Conservation (phyloP, 331 rosid species). For the Quercus tomentella region DNA sequence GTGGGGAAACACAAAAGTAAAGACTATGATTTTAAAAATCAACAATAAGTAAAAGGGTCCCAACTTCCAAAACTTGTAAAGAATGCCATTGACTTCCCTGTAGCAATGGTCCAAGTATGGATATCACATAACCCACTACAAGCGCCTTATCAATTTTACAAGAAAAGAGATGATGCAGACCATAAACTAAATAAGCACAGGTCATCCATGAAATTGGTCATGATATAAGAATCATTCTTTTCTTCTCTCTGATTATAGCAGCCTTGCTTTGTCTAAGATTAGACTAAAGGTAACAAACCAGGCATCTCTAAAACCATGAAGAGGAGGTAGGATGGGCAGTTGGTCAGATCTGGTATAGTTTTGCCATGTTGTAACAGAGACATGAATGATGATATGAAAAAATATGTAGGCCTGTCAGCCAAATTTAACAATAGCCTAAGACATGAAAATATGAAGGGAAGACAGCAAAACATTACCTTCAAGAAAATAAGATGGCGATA, state of each 20-base stretch:
- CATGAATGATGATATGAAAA: too few relatives aligned
- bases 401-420: neutral
- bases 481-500: conserved; percentile 96
- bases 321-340: too few relatives aligned
- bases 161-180: neutral
- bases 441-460: conserved; percentile 10
- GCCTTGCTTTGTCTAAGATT: too few relatives aligned
- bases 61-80: neutral
- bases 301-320: too few relatives aligned
- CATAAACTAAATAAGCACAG: neutral
- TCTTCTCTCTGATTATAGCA: neutral
- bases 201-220: neutral
- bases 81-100: neutral
- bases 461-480: conserved; percentile 47
- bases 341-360: too few relatives aligned
- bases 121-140: neutral
- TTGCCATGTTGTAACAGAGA: too few relatives aligned
- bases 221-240: neutral
- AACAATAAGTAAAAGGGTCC: neutral
- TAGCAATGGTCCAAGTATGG: neutral
- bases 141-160: neutral
- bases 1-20: neutral
- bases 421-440: neutral
- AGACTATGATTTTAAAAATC: neutral
- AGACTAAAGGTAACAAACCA: too few relatives aligned